A percentile compares a stretch with the other conserved stretches of the same genome.
phyloP scores from a whole-genome alignment of 2,329 filamentous ascomycete species.

The Claviceps maximensis region DNA sequence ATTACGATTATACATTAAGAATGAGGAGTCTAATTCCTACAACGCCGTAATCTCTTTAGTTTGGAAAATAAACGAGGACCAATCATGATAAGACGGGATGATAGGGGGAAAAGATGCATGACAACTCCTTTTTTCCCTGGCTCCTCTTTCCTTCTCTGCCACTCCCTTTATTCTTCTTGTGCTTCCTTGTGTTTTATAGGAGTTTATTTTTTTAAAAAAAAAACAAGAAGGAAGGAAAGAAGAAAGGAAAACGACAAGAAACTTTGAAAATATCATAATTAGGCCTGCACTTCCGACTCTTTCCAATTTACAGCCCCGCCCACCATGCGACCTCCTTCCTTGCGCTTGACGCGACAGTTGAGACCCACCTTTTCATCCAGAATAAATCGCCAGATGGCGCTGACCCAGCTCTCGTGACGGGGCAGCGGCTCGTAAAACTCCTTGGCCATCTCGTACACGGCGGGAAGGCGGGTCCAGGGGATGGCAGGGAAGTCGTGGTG shows the following conservation, averaged over 20 bases:
- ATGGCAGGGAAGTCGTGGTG: conserved; percentile 98
- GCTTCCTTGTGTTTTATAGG: no score
- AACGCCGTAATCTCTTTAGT: no score
- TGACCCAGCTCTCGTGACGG: conserved; percentile 77
- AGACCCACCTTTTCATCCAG: conserved; percentile 80
- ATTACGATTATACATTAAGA: no score
- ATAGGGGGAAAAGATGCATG: no score
- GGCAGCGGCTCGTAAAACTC: conserved; percentile 91
- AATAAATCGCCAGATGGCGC: conserved; percentile 93
- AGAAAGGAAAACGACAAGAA: neutral
- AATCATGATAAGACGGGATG: no score
- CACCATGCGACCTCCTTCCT: conserved; percentile 55
- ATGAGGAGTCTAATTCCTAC: no score
- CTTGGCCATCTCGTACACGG: conserved; percentile 63
- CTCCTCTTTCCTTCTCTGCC: no score
- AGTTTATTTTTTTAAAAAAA: neutral
- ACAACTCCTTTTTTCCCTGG: no score
- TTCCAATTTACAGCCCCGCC: conserved; percentile 46
- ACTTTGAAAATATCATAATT: conserved; percentile 7
- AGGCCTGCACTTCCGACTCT: conserved; percentile 56
- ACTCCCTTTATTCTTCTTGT: no score
- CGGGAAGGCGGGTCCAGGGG: conserved; percentile 78
- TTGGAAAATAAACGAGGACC: no score
- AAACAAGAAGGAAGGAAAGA: neutral
- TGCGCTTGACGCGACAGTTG: conserved; percentile 85